A percentile compares a stretch with the other conserved stretches of the same genome.
These are phyloP conservation scores for Globisporangium ultimum DNA, from an alignment of 352 stramenopile genomes.

Conservation along the genomic window DNA sequence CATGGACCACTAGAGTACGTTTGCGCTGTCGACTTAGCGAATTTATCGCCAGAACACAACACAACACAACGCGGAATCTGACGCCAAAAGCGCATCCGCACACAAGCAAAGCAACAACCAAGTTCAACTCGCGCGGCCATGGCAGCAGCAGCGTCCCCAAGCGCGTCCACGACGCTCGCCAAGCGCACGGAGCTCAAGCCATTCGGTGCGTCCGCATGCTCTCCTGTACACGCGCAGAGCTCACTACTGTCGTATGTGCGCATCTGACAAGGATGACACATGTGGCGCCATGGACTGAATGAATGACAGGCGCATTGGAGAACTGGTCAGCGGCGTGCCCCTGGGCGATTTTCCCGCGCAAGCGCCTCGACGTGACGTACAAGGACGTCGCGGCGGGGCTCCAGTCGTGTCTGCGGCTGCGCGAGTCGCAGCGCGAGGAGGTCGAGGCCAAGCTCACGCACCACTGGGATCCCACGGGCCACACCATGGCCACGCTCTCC, in stretches of 20 bases:
- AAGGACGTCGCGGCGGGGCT: conserved; percentile 57
- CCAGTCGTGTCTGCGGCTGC: conserved; percentile 47
- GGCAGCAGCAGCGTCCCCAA: not conserved
- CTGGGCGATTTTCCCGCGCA: conserved; percentile 79
- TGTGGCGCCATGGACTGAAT: not conserved
- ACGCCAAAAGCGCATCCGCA: too few relatives aligned
- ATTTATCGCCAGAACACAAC: too few relatives aligned
- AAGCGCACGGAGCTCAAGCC: conserved; percentile 28
- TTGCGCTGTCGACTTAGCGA: too few relatives aligned
- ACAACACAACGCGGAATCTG: too few relatives aligned
- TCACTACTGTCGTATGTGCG: too few relatives aligned
- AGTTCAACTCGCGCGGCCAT: not conserved
- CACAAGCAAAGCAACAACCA: not conserved
- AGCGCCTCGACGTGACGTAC: conserved; percentile 82
- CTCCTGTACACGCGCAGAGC: not conserved
- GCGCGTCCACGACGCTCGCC: not conserved
- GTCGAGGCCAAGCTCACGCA: conserved; percentile 44
- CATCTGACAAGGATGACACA: too few relatives aligned
- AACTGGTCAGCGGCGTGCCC: conserved; percentile 50
- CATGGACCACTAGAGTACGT: too few relatives aligned
- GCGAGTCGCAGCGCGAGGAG: conserved; percentile 51
- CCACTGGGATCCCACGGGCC: conserved; percentile 55
- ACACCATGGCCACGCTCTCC: conserved; percentile 67
- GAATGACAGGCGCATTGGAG: conserved; percentile 38
- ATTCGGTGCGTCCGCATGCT: conserved; percentile 23